phyloP scores from a whole-genome alignment of 345 rosid species.

The Microthlaspi erraticum region DNA sequence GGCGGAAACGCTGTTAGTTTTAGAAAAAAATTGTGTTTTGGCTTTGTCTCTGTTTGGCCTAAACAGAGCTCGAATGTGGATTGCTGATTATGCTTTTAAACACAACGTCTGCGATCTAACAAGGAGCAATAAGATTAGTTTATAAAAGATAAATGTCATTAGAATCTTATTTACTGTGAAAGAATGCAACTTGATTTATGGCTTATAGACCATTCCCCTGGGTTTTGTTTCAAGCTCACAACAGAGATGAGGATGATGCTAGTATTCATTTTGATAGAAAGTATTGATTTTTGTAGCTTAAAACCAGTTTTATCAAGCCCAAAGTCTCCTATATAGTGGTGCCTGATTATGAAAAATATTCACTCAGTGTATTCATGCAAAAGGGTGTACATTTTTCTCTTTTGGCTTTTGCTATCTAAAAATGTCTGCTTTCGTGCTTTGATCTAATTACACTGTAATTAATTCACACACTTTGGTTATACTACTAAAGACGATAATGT shows the following conservation, averaged over 20 bases:
- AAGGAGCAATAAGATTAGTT: not conserved
- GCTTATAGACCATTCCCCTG: not conserved
- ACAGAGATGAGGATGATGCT: not conserved
- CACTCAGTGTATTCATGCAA: not conserved
- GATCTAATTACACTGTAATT: not conserved
- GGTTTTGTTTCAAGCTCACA: not conserved
- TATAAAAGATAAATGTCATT: not conserved
- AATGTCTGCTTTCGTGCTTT: not conserved
- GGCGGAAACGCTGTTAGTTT: slow-evolving; percentile 1
- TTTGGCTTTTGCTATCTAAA: not conserved
- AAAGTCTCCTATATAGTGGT: not conserved
- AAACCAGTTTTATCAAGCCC: not conserved
- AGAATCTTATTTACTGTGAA: not conserved
- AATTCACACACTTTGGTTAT: not conserved
- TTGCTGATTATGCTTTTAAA: not conserved
- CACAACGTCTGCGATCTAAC: not conserved
- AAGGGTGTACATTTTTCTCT: too few species aligned
- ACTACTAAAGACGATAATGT: not conserved
- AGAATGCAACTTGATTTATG: not conserved
- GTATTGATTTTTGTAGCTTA: not conserved
- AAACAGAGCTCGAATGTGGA: not conserved
- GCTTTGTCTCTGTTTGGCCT: not conserved
- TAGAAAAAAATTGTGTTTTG: not conserved
- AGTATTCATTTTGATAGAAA: not conserved
- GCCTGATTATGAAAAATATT: not conserved